phyloP scores from a whole-genome alignment of 441 rosid genomes.

The Croton setiger region DNA sequence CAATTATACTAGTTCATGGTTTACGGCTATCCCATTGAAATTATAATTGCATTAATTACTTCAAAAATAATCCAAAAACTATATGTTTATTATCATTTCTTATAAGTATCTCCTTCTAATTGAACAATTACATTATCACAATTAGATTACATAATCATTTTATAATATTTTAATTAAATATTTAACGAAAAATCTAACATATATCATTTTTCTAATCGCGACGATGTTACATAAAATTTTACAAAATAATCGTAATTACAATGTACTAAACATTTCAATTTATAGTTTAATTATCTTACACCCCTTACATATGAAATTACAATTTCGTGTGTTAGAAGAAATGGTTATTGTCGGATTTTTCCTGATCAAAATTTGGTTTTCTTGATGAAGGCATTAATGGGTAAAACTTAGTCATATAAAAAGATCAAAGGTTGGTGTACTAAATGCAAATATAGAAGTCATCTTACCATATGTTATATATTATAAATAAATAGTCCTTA shows the following conservation, averaged over 20 bases:
- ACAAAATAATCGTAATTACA: no score
- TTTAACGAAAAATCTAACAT: no score
- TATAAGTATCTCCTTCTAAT: no score
- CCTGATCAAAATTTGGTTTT: background rate
- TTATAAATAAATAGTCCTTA: background rate
- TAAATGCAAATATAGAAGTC: background rate
- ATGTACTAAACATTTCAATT: no score
- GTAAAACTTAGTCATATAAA: conserved; percentile 2
- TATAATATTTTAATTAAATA: no score
- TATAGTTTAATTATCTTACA: no score
- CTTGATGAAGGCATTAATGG: background rate
- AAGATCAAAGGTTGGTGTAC: conserved; percentile 2
- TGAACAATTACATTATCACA: no score
- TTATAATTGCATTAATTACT: background rate
- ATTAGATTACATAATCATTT: no score
- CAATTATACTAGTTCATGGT: background rate
- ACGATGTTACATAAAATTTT: no score
- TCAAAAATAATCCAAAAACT: background rate
- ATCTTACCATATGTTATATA: background rate
- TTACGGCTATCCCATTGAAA: conserved; percentile 10
- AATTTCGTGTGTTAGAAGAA: background rate
- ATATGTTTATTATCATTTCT: no score
- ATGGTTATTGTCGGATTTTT: background rate
- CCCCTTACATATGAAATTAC: no score
- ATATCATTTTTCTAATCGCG: no score